Conservation (phyloP, 2,329 filamentous ascomycete genomes). For the Podosphaera fusca region DNA sequence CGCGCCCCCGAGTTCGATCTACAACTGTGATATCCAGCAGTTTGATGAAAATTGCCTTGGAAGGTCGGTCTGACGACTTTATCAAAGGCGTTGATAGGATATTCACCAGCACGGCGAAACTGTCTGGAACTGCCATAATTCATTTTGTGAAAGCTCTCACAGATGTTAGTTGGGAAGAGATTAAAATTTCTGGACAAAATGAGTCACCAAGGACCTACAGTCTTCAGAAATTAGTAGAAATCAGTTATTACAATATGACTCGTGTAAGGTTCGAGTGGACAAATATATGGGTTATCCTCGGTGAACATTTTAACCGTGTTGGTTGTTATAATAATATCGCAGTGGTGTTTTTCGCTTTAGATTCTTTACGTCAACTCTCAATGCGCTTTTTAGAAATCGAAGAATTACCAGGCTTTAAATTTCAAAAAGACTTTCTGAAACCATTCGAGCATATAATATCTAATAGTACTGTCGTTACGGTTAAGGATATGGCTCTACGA, state of each 20-base stretch:
- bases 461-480: constrained; percentile 71
- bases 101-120: constrained; percentile 84
- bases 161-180: constrained; percentile 97
- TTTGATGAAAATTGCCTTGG: constrained; percentile 62
- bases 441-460: constrained; percentile 95
- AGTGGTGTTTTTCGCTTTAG: constrained; percentile 91
- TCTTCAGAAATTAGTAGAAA: constrained; percentile 92
- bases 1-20: constrained; percentile 26
- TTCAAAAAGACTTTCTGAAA: constrained; percentile 97
- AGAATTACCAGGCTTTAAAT: constrained; percentile 94
- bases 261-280: constrained; percentile 97
- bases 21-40: constrained; percentile 24
- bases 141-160: constrained; percentile 82
- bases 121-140: constrained; percentile 84
- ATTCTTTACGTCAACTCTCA: constrained; percentile 81
- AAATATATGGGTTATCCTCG: constrained; percentile 91
- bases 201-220: constrained; percentile 93
- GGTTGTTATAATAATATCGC: constrained; percentile 91
- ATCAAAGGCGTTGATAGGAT: constrained; percentile 85
- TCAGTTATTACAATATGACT: constrained; percentile 99
- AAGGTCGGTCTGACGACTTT: constrained; percentile 81
- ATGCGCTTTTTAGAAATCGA: constrained; percentile 99
- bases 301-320: constrained; percentile 93
- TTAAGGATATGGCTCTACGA: constrained; percentile 91
- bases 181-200: constrained; percentile 86